Evolutionary conservation across 1,284 basidiomycete genomes (phyloP).

Genomic region (Athelia psychrophila): DNA sequence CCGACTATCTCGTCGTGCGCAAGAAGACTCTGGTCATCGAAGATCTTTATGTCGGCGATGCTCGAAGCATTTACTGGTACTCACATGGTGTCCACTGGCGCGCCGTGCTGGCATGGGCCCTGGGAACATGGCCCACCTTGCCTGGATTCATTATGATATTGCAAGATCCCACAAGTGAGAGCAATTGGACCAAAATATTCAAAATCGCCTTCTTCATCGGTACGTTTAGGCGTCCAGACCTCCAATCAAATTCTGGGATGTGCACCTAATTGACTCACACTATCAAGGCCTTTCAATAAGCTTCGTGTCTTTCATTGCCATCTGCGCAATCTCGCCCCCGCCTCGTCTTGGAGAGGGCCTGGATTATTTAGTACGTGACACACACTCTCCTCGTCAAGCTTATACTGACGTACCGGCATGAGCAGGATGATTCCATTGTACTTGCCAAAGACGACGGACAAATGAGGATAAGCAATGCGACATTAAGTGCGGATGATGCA

Average conservation of each 20-base stretch:
- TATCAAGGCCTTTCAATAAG: conserved; percentile 9
- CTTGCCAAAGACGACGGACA: not conserved
- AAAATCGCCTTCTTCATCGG: conserved; percentile 5
- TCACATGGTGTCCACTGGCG: conserved; percentile 1
- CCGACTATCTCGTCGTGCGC: conserved; percentile 7
- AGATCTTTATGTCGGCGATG: conserved; percentile 4
- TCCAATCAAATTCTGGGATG: too few relatives aligned
- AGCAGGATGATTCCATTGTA: not conserved
- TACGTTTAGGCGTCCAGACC: not conserved
- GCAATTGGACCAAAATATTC: conserved; percentile 2
- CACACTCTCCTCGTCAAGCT: not conserved
- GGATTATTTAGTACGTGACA: conserved; percentile 1
- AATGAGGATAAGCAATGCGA: too few relatives aligned
- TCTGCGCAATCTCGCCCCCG: conserved; percentile 14
- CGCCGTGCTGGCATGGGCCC: not conserved
- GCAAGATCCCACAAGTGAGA: not conserved
- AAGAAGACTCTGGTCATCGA: conserved; percentile 1
- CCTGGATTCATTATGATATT: conserved; percentile 3
- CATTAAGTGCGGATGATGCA: too few relatives aligned
- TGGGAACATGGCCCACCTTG: conserved; percentile 4
- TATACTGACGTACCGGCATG: not conserved
- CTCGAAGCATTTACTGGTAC: conserved; percentile 5
- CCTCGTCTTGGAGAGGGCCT: conserved; percentile 13
- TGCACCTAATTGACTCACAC: not conserved
- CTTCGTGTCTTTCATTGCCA: conserved; percentile 11